phyloP scores from a whole-genome alignment of 768 basidiomycete species.

The Pleurotus sapidus region DNA sequence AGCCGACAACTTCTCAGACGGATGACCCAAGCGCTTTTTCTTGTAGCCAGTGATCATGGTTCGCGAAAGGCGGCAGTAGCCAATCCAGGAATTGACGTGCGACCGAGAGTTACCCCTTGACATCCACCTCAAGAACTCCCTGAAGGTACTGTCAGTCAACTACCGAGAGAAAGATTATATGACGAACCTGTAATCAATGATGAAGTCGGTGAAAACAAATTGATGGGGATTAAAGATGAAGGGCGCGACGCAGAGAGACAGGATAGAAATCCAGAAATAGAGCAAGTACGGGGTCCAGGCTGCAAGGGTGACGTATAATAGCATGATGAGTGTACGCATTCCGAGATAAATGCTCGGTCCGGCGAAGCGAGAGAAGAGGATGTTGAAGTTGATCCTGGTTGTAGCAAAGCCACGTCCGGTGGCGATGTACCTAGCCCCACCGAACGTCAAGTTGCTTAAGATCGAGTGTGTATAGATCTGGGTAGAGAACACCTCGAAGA shows the following conservation, averaged over 20 bases:
- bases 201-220: conserved; percentile 94
- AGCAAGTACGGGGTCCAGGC: conserved; percentile 91
- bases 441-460: conserved; percentile 93
- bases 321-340: conserved; percentile 86
- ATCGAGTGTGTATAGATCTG: conserved; percentile 99
- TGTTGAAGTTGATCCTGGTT: conserved; percentile 90
- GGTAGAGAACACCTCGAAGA: conserved; percentile 97
- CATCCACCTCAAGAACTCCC: conserved; percentile 99
- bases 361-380: conserved; percentile 96
- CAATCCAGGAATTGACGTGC: conserved; percentile 98
- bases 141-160: conserved; percentile 27
- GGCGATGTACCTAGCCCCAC: conserved; percentile 97
- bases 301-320: conserved; percentile 91
- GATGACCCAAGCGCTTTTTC: conserved; percentile 94
- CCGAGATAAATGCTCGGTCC: conserved; percentile 98
- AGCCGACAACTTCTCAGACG: conserved; percentile 94
- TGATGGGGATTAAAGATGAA: conserved; percentile 99
- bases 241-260: conserved; percentile 89
- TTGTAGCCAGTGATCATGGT: conserved; percentile 99
- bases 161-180: not conserved
- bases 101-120: conserved; percentile 96
- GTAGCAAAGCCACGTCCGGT: conserved; percentile 99
- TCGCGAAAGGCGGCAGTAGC: conserved; percentile 95
- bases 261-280: conserved; percentile 97
- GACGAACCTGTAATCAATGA: conserved; percentile 88